Evolutionary conservation across 805 yeast species (phyloP).

Genomic region (Candida broadrunensis): DNA sequence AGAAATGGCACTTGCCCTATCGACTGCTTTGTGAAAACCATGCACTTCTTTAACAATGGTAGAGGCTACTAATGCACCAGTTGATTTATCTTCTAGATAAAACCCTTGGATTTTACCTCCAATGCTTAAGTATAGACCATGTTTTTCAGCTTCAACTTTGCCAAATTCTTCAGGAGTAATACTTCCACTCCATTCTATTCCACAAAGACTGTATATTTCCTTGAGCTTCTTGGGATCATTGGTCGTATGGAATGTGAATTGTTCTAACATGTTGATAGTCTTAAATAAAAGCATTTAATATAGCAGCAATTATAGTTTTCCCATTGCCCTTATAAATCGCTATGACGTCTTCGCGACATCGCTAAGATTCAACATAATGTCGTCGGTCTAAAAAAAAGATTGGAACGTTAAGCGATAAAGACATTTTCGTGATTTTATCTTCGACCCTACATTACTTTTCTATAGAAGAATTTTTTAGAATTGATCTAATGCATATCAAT

Average conservation of each 20-base stretch:
- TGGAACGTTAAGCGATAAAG: too few species aligned
- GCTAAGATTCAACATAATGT: too few species aligned
- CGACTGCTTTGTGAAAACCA: constrained; percentile 28
- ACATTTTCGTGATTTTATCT: too few species aligned
- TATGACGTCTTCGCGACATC: too few species aligned
- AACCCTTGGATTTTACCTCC: constrained; percentile 22
- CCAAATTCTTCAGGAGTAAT: constrained; percentile 19
- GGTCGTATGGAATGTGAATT: constrained; percentile 9
- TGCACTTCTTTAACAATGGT: constrained; percentile 19
- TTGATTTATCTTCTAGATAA: constrained; percentile 19
- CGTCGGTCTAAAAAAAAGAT: too few species aligned
- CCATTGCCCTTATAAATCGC: too few species aligned
- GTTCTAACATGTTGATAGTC: not conserved
- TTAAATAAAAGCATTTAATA: too few species aligned
- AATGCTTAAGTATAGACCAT: constrained; percentile 3
- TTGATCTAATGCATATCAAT: too few species aligned
- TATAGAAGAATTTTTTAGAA: too few species aligned
- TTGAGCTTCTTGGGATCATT: constrained; percentile 20
- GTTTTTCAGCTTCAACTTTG: constrained; percentile 9
- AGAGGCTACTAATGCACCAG: constrained; percentile 19
- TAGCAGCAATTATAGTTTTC: too few species aligned
- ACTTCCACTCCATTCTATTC: constrained; percentile 21
- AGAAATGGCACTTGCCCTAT: constrained; percentile 19
- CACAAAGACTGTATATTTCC: constrained; percentile 19
- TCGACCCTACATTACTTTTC: too few species aligned